Evolutionary conservation across 2,329 filamentous ascomycete genomes (phyloP).

Genomic region (Plectosphaerella plurivora): DNA sequence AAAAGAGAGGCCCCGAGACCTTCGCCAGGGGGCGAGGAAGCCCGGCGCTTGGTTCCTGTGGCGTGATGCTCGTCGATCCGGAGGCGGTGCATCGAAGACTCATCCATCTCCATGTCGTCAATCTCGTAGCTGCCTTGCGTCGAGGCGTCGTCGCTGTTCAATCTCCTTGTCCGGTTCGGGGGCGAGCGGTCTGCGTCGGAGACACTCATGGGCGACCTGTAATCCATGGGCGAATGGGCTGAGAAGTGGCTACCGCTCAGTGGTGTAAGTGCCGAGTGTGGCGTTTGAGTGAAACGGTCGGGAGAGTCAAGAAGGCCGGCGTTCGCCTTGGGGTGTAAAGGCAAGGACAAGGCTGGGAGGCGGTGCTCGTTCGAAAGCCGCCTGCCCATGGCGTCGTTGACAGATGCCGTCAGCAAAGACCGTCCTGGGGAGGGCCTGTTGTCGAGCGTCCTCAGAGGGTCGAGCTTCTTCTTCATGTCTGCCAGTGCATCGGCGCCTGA

Average conservation of each 20-base stretch:
- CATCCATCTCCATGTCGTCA: conserved; percentile 47
- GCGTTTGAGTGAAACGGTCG: conserved; percentile 37
- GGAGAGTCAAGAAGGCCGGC: conserved; percentile 37
- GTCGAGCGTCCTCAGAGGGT: conserved; percentile 40
- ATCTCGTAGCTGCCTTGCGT: conserved; percentile 39
- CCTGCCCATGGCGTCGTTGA: conserved; percentile 22
- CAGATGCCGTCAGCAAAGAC: conserved; percentile 37
- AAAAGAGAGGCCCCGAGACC: conserved; percentile 29
- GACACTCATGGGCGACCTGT: conserved; percentile 38
- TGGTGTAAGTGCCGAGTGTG: conserved; percentile 45
- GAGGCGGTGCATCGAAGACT: conserved; percentile 46
- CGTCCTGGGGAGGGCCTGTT: conserved; percentile 37
- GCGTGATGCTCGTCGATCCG: conserved; percentile 43
- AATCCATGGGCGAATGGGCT: conserved; percentile 24
- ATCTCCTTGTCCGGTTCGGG: conserved; percentile 37
- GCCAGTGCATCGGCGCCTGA: conserved; percentile 43
- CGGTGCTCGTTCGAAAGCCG: conserved; percentile 31
- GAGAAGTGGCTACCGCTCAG: conserved; percentile 34
- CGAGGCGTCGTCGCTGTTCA: conserved; percentile 48
- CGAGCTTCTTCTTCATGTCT: conserved; percentile 52
- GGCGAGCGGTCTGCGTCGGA: conserved; percentile 45
- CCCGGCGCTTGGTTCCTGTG: conserved; percentile 49
- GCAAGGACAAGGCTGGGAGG: conserved; percentile 41
- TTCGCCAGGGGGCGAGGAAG: conserved; percentile 48
- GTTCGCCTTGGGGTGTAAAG: conserved; percentile 32